Evolutionary conservation across 192 early-diverging fungal species (phyloP).

Genomic region (Gryganskiella cystojenkinii): DNA sequence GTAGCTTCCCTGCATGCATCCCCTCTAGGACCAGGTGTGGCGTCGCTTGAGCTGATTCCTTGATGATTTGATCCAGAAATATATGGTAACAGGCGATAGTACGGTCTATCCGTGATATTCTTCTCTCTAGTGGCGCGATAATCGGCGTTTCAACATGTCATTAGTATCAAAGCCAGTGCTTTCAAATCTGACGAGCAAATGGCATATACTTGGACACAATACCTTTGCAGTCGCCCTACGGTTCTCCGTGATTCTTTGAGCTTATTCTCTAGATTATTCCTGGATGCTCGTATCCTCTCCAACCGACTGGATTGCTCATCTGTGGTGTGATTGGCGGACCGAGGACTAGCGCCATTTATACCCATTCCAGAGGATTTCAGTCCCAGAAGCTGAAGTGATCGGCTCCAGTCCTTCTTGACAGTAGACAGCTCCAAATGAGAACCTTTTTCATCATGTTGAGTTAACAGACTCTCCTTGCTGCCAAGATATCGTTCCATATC

Average conservation of each 20-base stretch:
- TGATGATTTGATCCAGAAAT: neutral
- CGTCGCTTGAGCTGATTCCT: neutral
- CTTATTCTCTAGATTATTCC: constrained; percentile 1
- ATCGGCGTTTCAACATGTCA: neutral
- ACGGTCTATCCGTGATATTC: neutral
- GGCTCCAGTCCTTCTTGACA: constrained; percentile 20
- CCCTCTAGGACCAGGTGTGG: neutral
- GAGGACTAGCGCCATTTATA: neutral
- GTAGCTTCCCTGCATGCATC: constrained; percentile 1
- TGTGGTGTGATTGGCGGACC: neutral
- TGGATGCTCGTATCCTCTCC: constrained; percentile 4
- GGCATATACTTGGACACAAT: no score
- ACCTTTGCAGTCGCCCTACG: constrained; percentile 27
- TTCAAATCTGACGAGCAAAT: neutral
- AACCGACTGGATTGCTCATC: constrained; percentile 4
- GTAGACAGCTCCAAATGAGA: constrained; percentile 1
- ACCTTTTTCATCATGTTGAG: neutral
- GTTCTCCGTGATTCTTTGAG: constrained; percentile 13
- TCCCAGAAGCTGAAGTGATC: constrained; percentile 11
- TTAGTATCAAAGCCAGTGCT: neutral
- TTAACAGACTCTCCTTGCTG: constrained; percentile 4
- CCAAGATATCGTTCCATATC: constrained; percentile 14
- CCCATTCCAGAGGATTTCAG: neutral
- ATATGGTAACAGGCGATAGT: constrained; percentile 10
- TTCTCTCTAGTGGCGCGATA: constrained; percentile 2